Conservation (phyloP, 495 filamentous ascomycete species). For the Aspergillus cavernicola region DNA sequence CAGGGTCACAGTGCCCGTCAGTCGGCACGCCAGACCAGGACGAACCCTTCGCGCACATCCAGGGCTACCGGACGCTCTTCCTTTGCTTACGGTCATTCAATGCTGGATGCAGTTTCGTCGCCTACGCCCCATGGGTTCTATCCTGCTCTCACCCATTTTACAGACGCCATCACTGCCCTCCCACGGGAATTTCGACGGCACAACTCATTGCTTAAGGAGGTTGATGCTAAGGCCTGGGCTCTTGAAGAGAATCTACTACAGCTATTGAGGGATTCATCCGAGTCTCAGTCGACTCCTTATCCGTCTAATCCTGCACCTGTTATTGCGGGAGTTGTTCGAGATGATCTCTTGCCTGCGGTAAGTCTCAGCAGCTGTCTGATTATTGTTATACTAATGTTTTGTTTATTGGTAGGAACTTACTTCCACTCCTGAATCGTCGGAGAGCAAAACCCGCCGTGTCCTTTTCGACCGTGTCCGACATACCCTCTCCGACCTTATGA, state of each 20-base stretch:
- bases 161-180: slow-evolving; percentile 86
- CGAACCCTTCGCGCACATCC: slow-evolving; percentile 56
- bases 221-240: slow-evolving; percentile 79
- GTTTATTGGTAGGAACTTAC: slow-evolving; percentile 23
- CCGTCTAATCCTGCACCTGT: slow-evolving; percentile 39
- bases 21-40: slow-evolving; percentile 57
- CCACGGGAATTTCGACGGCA: slow-evolving; percentile 93
- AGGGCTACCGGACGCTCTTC: slow-evolving; percentile 53
- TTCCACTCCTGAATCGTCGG: slow-evolving; percentile 31
- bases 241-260: slow-evolving; percentile 60
- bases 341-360: slow-evolving; percentile 38
- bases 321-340: slow-evolving; percentile 35
- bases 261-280: slow-evolving; percentile 63
- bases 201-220: slow-evolving; percentile 91
- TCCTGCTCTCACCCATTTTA: slow-evolving; percentile 90
- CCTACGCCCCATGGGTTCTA: slow-evolving; percentile 64
- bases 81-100: slow-evolving; percentile 40
- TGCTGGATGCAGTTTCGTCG: slow-evolving; percentile 29
- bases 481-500: slow-evolving; percentile 70
- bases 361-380: slow-evolving; percentile 10
- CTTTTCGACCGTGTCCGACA: slow-evolving; percentile 61
- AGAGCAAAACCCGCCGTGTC: slow-evolving; percentile 52
- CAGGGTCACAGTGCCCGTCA: slow-evolving; percentile 43
- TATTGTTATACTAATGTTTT: slow-evolving; percentile 8
- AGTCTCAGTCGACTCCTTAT: slow-evolving; percentile 45